These are phyloP conservation scores for Lactarius akahatsu DNA, from an alignment of 768 basidiomycete species.

Conservation along the genomic window DNA sequence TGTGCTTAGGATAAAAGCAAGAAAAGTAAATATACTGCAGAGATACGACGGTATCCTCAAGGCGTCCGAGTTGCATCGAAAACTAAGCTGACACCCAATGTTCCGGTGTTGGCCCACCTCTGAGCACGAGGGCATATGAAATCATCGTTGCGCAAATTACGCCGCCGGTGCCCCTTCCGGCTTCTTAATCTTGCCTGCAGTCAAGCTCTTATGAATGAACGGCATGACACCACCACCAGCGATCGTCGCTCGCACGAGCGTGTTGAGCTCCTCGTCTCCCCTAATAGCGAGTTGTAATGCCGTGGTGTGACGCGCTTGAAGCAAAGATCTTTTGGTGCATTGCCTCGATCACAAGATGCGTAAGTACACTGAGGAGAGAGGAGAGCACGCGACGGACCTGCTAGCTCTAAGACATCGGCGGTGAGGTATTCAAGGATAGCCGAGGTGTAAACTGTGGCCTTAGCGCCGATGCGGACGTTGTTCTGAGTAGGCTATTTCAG, in stretches of 20 bases:
- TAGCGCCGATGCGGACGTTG: neutral
- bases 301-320: neutral
- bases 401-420: neutral
- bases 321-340: neutral
- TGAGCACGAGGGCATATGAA: neutral
- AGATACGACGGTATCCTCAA: no score
- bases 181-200: neutral
- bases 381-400: no score
- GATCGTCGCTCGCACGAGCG: neutral
- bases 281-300: neutral
- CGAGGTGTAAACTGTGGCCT: neutral
- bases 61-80: no score
- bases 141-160: neutral
- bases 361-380: neutral
- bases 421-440: neutral
- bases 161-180: neutral
- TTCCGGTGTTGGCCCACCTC: conserved; percentile 42
- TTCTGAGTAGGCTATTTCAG: neutral
- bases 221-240: neutral
- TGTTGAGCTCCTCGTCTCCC: neutral
- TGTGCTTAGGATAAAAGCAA: no score
- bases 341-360: neutral
- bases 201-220: neutral
- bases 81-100: no score
- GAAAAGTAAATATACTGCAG: no score